A percentile compares a stretch with the other conserved stretches of the same genome.
These are phyloP conservation scores for Zymoseptoria brevis DNA, from an alignment of 2,329 filamentous ascomycete species.

Conservation along the genomic window DNA sequence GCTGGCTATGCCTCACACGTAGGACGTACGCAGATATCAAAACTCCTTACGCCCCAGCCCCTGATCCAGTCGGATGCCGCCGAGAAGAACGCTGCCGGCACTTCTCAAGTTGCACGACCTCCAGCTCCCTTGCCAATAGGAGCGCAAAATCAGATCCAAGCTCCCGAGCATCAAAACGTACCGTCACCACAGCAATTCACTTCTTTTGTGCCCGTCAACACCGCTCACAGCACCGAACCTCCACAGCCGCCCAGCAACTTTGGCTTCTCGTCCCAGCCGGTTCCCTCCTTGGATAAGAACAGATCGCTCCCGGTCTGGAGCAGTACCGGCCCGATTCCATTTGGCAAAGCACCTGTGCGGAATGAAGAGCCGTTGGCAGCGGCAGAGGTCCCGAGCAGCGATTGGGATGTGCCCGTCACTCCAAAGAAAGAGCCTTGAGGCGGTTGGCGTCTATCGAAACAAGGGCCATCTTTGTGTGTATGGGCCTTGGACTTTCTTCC, in stretches of 20 bases:
- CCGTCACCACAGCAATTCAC: neutral
- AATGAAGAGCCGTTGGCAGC: slow-evolving; percentile 1
- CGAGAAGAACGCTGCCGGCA: neutral
- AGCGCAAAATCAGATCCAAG: neutral
- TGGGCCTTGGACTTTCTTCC: neutral
- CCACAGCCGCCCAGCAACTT: neutral
- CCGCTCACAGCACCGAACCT: neutral
- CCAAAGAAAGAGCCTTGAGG: slow-evolving; percentile 20
- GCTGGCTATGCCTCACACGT: neutral
- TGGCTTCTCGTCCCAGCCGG: neutral
- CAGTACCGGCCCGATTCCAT: slow-evolving; percentile 28
- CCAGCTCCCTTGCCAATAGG: neutral
- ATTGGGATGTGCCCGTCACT: slow-evolving; percentile 43
- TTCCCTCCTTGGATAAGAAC: neutral
- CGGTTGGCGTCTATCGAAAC: neutral
- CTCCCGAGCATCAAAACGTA: neutral
- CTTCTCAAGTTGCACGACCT: neutral
- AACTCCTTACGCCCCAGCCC: neutral
- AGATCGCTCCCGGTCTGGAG: slow-evolving; percentile 21
- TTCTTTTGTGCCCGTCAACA: neutral
- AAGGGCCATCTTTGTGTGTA: neutral
- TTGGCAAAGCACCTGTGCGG: slow-evolving; percentile 14
- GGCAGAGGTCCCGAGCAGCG: slow-evolving; percentile 16
- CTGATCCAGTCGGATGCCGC: neutral
- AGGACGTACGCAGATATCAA: neutral